Conservation (phyloP, 805 yeast species). For the Candida sanyiensis region DNA sequence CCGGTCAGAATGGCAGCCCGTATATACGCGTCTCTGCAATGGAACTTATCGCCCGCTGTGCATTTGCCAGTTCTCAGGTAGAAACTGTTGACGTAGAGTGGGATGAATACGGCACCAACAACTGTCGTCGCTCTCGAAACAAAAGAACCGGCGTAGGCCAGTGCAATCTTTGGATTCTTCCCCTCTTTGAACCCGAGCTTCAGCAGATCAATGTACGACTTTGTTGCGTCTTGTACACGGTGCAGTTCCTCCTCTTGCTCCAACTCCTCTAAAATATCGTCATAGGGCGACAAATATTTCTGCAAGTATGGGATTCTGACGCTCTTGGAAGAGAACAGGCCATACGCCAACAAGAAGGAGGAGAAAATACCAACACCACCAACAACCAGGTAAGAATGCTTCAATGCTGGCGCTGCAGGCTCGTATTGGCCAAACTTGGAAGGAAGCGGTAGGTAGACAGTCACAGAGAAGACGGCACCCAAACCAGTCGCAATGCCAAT, state of each 20-base stretch:
- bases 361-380: conserved; percentile 37
- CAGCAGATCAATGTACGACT: conserved; percentile 36
- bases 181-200: conserved; percentile 45
- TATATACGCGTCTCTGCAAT: conserved; percentile 59
- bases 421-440: conserved; percentile 37
- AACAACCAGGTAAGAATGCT: conserved; percentile 43
- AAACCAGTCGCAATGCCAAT: conserved; percentile 59
- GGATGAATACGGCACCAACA: conserved; percentile 53
- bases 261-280: conserved; percentile 29
- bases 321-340: conserved; percentile 41
- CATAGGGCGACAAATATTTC: conserved; percentile 24
- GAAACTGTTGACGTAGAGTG: conserved; percentile 54
- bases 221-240: conserved; percentile 6
- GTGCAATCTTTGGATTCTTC: conserved; percentile 39
- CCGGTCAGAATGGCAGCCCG: conserved; percentile 67
- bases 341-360: conserved; percentile 34
- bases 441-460: conserved; percentile 52
- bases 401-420: conserved; percentile 40
- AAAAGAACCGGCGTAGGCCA: conserved; percentile 57
- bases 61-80: conserved; percentile 49
- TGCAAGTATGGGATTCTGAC: conserved; percentile 24
- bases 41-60: conserved; percentile 29
- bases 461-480: conserved; percentile 63
- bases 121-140: conserved; percentile 62
- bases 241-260: conserved; percentile 26